Evolutionary conservation across 192 early-diverging fungal species (phyloP), one percentile per base, ranked within the genome.

Genomic region (Rhizoclosmatium sp.): DNA sequence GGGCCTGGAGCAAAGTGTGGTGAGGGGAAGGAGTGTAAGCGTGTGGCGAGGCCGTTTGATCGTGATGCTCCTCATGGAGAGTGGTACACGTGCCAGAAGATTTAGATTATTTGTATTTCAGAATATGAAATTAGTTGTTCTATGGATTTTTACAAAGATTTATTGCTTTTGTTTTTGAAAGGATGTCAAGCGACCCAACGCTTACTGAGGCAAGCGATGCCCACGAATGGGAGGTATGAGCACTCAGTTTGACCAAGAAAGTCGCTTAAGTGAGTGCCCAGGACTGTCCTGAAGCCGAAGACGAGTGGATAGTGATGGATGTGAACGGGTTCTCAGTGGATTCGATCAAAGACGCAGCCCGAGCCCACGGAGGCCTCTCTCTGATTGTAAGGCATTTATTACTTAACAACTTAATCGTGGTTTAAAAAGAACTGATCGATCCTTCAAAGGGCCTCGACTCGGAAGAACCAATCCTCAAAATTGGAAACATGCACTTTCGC

Each of bases 401-500:
- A 31, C 2, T 48, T 14, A 58, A 31, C 31, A 31, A 31, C 64
- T 41, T 40, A 10, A 21, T 46, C 47, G 44, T 19, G 3, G 7
- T 73, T 61, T 9, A 16, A 19, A 19, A 61, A 31, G 12, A 42
- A 58, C 49, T 19, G 12, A 44, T 23, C 61, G 31, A 41, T 19
- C 10, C 16, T 76, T n/a, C n/a, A 21, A 1, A 79, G 78, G 78
- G 78, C 21, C 68, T 71, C 14, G 78, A 79, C 39, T 23, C 56
- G 2, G 21, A 47, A 21, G 56, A 69, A 45, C 78, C 78, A 40
- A 56, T 71, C 7, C 69, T 79, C 2, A 47, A 69, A 5, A 59
- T 79, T 46, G 78, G 78, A 39, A 79, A 71, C 78, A 56, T 69
- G 49, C 46, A 61, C 40, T 79, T 71, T 46, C 71, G 45, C 44